Conservation (phyloP, 306 rosid genomes). For the Glycyrrhiza uralensis region DNA sequence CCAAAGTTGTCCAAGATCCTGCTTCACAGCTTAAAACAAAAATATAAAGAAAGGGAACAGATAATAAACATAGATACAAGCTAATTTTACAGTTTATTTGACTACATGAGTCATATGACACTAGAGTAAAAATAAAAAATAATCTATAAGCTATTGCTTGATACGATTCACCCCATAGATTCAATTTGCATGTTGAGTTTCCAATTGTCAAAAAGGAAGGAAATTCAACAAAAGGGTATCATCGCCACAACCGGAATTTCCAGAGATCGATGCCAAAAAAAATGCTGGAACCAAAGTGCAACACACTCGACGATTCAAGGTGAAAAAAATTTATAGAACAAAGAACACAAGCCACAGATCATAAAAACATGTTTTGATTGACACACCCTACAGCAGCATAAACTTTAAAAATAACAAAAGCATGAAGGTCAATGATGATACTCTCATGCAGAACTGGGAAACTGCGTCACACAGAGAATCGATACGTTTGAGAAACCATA, state of each 20-base stretch:
- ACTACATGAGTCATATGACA: not conserved
- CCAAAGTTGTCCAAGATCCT: conserved; percentile 19
- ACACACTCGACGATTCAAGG: not conserved
- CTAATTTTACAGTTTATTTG: conserved; percentile 10
- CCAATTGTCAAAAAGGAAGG: conserved; percentile 14
- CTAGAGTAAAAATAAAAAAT: conserved; percentile 4
- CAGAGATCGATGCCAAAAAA: conserved; percentile 33
- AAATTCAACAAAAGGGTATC: conserved; percentile 34
- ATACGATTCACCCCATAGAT: conserved; percentile 16
- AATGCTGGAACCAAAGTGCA: conserved; percentile 21
- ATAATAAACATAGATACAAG: conserved; percentile 6
- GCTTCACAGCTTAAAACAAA: conserved; percentile 30
- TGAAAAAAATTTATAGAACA: conserved; percentile 19
- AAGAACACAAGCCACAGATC: conserved; percentile 46
- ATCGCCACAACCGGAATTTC: conserved; percentile 30
- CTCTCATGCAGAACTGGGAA: conserved; percentile 40
- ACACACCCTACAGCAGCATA: conserved; percentile 31
- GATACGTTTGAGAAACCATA: conserved; percentile 32
- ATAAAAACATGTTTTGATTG: conserved; percentile 38
- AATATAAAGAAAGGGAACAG: conserved; percentile 4
- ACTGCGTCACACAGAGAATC: conserved; percentile 23
- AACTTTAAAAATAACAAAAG: conserved; percentile 1
- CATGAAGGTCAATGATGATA: conserved; percentile 15
- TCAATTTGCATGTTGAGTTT: conserved; percentile 33
- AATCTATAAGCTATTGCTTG: not conserved